Base-by-base conservation (phyloP, 1,139 yeast genomes). In the Hanseniaspora uvarum region DNA sequence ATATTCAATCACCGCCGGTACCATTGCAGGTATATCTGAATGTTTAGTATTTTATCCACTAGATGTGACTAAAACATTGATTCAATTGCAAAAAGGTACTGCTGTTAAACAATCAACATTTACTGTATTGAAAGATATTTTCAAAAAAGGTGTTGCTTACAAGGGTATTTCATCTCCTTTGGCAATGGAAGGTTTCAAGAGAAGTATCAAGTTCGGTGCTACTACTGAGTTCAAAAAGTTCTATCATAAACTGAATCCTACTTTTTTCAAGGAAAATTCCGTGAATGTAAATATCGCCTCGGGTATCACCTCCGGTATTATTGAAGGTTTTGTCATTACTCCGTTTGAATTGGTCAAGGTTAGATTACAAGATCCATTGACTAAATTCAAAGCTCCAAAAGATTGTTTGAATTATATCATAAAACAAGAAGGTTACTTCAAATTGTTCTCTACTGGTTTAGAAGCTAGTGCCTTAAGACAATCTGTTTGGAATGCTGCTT, bases 401-500 rank as follows among this genome's bases (percentile, higher is more conserved):
- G 96, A 88, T 61, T 96, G 88, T 31, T 77, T 89, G 49, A 75
- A 75, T 65, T 78, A 81, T 66, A 86, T 88, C 58, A 70, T 89
- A 58, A 77, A 75, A 62, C 71, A 75, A 54, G 86, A 88, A 67
- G 98, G 99, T 63, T 68, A 79, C 2, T 70, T 86, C 57, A 94
- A 96, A 2, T 72, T 92, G 67, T 50, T 50, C 26, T 92, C 92
- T 72, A 88, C 87, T 67, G 99, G 99, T 58, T 74, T 92, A 62
- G 99, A 92, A 72, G 89, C 96, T 24, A 92, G 98, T 19, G 72
- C 94, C 68, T 89, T 96, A 95, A 85, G 99, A 77, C 98, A 92
- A 68, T 78, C 86, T 59, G 74, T 81, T 60, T 92, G 99, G 99
- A 92, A 94, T 70, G 96, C 96, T 49, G 98, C 98, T 57, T 92